Conservation (phyloP, 192 early-diverging fungal genomes). For the Anaeromyces robustus region DNA sequence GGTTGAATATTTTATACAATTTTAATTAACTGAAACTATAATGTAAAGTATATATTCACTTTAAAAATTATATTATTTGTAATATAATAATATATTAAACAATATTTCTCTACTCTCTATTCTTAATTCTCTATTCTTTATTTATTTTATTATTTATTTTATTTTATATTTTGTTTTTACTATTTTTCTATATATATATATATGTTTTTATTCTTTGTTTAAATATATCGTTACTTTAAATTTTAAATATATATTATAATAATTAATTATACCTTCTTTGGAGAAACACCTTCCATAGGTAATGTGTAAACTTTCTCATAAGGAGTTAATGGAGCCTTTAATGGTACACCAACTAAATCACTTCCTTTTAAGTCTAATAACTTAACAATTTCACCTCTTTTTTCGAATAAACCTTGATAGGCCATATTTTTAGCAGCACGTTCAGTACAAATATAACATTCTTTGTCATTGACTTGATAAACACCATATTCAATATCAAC, state of each 20-base stretch:
- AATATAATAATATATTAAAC: not conserved
- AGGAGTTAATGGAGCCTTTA: slow-evolving; percentile 70
- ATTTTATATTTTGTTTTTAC: too few relatives aligned
- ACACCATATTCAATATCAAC: slow-evolving; percentile 83
- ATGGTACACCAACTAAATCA: slow-evolving; percentile 71
- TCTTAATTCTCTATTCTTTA: too few relatives aligned
- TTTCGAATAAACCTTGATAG: slow-evolving; percentile 68
- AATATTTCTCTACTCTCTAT: too few relatives aligned
- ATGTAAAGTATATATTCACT: too few relatives aligned
- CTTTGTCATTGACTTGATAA: slow-evolving; percentile 56
- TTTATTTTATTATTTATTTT: too few relatives aligned
- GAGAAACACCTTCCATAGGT: slow-evolving; percentile 92
- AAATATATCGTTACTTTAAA: too few relatives aligned
- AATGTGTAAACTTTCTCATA: slow-evolving; percentile 77
- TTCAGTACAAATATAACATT: slow-evolving; percentile 79
- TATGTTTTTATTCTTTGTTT: too few relatives aligned
- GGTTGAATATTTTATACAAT: too few relatives aligned
- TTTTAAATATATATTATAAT: too few relatives aligned
- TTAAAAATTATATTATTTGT: slow-evolving; percentile 1
- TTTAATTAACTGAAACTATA: too few relatives aligned
- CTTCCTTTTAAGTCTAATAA: slow-evolving; percentile 62
- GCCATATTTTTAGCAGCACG: slow-evolving; percentile 96
- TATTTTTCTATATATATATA: too few relatives aligned
- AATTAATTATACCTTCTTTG: slow-evolving; percentile 40
- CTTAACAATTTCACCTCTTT: slow-evolving; percentile 41